phyloP scores from a whole-genome alignment of 345 rosid genomes.

The Arabidopsis thaliana region TAIR10.1 NC_003070.9:8265501-8266000 shows the following conservation, averaged over 20 bases:
- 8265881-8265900: slow-evolving; percentile 78
- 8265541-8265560: slow-evolving; percentile 83
- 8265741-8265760: slow-evolving; percentile 59
- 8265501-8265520: slow-evolving; percentile 56
- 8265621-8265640: slow-evolving; percentile 88
- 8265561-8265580: slow-evolving; percentile 78
- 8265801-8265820: slow-evolving; percentile 70
- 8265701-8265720: too few species aligned
- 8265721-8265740: too few species aligned
- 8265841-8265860: slow-evolving; percentile 81
- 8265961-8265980: slow-evolving; percentile 57
- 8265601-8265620: slow-evolving; percentile 91
- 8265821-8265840: slow-evolving; percentile 68
- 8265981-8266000: not conserved
- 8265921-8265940: slow-evolving; percentile 56
- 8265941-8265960: slow-evolving; percentile 51
- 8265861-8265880: slow-evolving; percentile 74
- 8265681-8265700: too few species aligned
- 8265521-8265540: slow-evolving; percentile 49
- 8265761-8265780: slow-evolving; percentile 78
- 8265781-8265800: slow-evolving; percentile 72
- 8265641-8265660: slow-evolving; percentile 37
- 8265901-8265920: slow-evolving; percentile 70
- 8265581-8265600: slow-evolving; percentile 67
- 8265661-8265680: too few species aligned